A percentile compares a stretch with the other conserved stretches of the same genome.
phyloP scores from a whole-genome alignment of 1,139 yeast species.

The Zygosaccharomyces sapae region DNA sequence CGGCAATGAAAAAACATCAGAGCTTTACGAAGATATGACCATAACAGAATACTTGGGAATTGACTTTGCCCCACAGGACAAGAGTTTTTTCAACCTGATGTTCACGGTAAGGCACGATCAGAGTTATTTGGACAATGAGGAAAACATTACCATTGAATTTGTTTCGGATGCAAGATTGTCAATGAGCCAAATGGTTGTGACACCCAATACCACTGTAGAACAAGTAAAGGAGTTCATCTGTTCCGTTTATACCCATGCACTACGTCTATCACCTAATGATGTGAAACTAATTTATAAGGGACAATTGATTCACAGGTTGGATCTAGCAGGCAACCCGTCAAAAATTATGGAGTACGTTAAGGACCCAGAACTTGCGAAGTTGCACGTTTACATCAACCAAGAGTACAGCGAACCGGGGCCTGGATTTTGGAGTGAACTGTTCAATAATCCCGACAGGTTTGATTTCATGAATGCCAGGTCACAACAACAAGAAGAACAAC shows the following conservation, averaged over 20 bases:
- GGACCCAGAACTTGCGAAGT: conserved; percentile 17
- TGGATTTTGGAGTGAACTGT: conserved; percentile 32
- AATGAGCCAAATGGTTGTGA: conserved; percentile 24
- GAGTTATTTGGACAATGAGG: conserved; percentile 8
- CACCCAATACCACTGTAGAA: conserved; percentile 26
- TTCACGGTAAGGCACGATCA: conserved; percentile 28
- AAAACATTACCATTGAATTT: conserved; percentile 22
- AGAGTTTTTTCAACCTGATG: conserved; percentile 25
- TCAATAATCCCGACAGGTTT: conserved; percentile 21
- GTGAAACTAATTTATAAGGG: conserved; percentile 32
- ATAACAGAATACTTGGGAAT: conserved; percentile 24
- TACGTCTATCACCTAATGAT: conserved; percentile 22
- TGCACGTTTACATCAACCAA: conserved; percentile 31
- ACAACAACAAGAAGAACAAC: conserved; percentile 4
- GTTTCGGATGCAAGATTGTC: conserved; percentile 29
- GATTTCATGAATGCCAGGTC: conserved; percentile 16
- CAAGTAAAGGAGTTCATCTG: conserved; percentile 32
- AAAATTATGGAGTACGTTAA: conserved; percentile 23
- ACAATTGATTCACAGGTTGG: conserved; percentile 21
- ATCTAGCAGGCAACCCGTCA: conserved; percentile 21
- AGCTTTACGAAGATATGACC: conserved; percentile 19
- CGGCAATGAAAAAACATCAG: conserved; percentile 11
- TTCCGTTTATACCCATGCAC: conserved; percentile 26
- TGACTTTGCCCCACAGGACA: conserved; percentile 28
- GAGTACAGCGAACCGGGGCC: conserved; percentile 29